Conservation (phyloP, 495 filamentous ascomycete species). For the Cryomyces minteri region DNA sequence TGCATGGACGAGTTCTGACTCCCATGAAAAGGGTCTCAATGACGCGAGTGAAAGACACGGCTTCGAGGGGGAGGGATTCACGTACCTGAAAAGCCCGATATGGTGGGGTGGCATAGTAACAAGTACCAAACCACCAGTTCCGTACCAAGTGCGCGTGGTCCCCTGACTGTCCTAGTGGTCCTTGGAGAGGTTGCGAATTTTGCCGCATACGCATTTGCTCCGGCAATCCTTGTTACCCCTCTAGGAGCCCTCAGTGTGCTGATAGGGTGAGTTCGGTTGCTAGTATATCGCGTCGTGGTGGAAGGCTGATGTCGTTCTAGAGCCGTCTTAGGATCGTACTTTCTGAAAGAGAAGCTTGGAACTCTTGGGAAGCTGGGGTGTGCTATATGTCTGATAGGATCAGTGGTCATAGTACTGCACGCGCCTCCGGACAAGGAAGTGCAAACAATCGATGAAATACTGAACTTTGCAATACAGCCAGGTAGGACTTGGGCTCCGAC, state of each 20-base stretch:
- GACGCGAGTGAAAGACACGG: slow-evolving; percentile 79
- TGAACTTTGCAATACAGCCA: slow-evolving; percentile 73
- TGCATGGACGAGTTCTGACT: not conserved
- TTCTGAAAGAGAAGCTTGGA: slow-evolving; percentile 76
- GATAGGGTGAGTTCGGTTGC: slow-evolving; percentile 43
- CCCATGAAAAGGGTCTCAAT: slow-evolving; percentile 50
- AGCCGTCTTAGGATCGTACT: slow-evolving; percentile 84
- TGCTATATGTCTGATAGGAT: slow-evolving; percentile 88
- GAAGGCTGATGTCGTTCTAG: slow-evolving; percentile 14
- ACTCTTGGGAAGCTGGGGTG: slow-evolving; percentile 84
- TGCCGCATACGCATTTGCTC: slow-evolving; percentile 93
- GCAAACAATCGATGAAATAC: slow-evolving; percentile 67
- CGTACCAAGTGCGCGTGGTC: not conserved
- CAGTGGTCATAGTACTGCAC: slow-evolving; percentile 93
- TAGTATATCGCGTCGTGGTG: slow-evolving; percentile 16
- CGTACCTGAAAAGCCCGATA: slow-evolving; percentile 76
- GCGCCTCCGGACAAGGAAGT: slow-evolving; percentile 88
- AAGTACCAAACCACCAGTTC: slow-evolving; percentile 29
- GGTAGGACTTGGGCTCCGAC: slow-evolving; percentile 32
- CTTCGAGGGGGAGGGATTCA: slow-evolving; percentile 91
- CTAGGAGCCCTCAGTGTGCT: slow-evolving; percentile 83
- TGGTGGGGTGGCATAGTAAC: slow-evolving; percentile 93
- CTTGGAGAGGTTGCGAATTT: slow-evolving; percentile 89
- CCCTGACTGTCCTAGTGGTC: slow-evolving; percentile 39
- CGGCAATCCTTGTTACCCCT: slow-evolving; percentile 90